Evolutionary conservation across 2,329 filamentous ascomycete species (phyloP), one percentile per base, ranked within the genome.

Genomic region (Celoporthe dispersa): DNA sequence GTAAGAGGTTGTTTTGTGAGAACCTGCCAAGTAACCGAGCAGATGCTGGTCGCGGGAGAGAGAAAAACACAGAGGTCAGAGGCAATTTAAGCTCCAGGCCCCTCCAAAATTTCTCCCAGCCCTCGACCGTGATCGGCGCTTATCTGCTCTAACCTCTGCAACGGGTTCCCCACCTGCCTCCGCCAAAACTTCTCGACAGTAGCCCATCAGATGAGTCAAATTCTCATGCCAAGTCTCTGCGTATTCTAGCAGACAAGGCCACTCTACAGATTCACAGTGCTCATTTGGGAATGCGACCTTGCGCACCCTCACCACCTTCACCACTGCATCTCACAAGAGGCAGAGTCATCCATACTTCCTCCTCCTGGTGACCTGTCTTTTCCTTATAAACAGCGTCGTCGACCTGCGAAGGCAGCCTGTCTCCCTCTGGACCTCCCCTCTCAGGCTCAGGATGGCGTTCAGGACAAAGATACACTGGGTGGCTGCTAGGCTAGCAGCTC

Each of bases 361-460:
- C 61, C 3, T 28, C 25, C 33, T n/a, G 6, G 25, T 31, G 61
- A n/a, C 39, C n/a, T 31, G 25, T 31, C 39, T 33, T 22, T 41
- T 11, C 6, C 35, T 9, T n/a, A 25, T 48, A 39, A 39, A 48
- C 61, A 3, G 2, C 41, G 41, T 48, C 44, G 60, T 64, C 62
- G 28, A 14, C 25, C 28, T 64, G 19, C 41, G 28, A 37, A 28
- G 41, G 22, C 41, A 44, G 41, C 11, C 44, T 51, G 16, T 31
- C n/a, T 11, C 11, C n/a, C n/a, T 59, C 55, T 8, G 28, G 9
- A n/a, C 28, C 64, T 28, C 33, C 19, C 11, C 0, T 57, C 55
- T 33, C 41, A 7, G 35, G 25, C 63, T 28, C 68, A 44, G 65
- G 22, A 72, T 72, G 70, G 70, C 70, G 25, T 72, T 72, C 69